Evolutionary conservation across 352 stramenopile genomes (phyloP).

Genomic region (Phytophthora uliginosa): DNA sequence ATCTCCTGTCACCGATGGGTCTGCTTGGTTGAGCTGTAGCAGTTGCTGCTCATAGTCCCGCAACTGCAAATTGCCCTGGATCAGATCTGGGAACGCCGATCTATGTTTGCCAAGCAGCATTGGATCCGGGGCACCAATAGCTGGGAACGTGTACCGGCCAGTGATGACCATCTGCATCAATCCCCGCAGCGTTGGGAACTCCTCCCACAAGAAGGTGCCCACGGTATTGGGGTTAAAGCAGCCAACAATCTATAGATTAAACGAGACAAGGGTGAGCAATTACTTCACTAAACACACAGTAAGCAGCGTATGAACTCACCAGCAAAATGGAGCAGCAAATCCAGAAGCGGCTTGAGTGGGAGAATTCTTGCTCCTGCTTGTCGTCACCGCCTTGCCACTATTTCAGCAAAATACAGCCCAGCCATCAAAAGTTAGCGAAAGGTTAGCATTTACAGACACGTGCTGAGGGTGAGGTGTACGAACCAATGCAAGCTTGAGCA

Average conservation of each 20-base stretch:
- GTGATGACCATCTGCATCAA: constrained; percentile 92
- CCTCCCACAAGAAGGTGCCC: constrained; percentile 78
- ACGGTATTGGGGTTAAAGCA: constrained; percentile 87
- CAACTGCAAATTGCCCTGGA: constrained; percentile 71
- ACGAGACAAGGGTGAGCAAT: no score
- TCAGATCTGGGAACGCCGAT: constrained; percentile 58
- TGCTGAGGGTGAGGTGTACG: constrained; percentile 8
- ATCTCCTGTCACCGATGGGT: constrained; percentile 60
- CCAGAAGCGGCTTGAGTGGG: constrained; percentile 85
- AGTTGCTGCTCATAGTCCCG: constrained; percentile 81
- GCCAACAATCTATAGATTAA: constrained; percentile 45
- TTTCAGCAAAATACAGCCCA: constrained; percentile 3
- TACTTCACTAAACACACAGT: background rate
- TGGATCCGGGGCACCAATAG: constrained; percentile 62
- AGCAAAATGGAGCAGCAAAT: constrained; percentile 88
- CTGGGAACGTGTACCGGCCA: constrained; percentile 76
- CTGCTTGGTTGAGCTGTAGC: constrained; percentile 53
- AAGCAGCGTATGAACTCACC: constrained; percentile 40
- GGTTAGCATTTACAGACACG: background rate
- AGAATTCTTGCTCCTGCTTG: constrained; percentile 82
- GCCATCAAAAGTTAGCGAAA: constrained; percentile 3
- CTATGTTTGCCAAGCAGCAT: constrained; percentile 73
- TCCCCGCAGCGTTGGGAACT: constrained; percentile 77
- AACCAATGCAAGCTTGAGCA: constrained; percentile 76
- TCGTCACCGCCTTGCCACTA: constrained; percentile 62